These are phyloP conservation scores for Theileria sp. DNA, from an alignment of 169 alveolate genomes.

Conservation along the genomic window DNA sequence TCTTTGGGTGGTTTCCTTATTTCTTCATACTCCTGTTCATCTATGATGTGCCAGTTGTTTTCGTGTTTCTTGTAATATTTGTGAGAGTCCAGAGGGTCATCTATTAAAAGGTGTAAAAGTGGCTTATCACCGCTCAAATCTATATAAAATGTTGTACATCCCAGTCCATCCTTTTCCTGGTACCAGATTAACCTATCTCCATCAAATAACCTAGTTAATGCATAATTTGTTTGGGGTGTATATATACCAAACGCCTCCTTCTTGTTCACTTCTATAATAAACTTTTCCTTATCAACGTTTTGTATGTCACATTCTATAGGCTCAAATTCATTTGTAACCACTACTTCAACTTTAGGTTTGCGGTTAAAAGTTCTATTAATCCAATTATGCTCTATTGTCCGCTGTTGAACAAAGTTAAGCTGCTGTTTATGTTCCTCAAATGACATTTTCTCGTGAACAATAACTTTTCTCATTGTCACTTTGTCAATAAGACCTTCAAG, in stretches of 20 bases:
- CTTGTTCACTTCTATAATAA: conserved; percentile 1
- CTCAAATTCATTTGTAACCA: not conserved
- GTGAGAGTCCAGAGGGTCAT: conserved; percentile 12
- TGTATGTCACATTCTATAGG: conserved; percentile 4
- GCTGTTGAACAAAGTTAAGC: not conserved
- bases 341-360: not conserved
- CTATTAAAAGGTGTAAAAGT: not conserved
- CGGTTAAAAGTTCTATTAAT: not conserved
- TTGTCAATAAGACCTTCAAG: not conserved
- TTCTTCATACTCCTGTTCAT: not conserved
- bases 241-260: not conserved
- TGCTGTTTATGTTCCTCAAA: not conserved
- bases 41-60: conserved; percentile 11
- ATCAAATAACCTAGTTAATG: conserved; percentile 4
- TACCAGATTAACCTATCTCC: conserved; percentile 7
- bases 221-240: not conserved
- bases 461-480: conserved; percentile 4
- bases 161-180: conserved; percentile 13
- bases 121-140: conserved; percentile 13
- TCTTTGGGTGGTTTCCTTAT: not conserved
- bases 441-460: conserved; percentile 11
- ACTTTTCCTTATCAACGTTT: not conserved
- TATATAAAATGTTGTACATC: conserved; percentile 8
- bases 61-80: conserved; percentile 4
- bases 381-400: not conserved